Base-by-base conservation (phyloP, 352 stramenopile species). In the Pythium dissimile region DNA sequence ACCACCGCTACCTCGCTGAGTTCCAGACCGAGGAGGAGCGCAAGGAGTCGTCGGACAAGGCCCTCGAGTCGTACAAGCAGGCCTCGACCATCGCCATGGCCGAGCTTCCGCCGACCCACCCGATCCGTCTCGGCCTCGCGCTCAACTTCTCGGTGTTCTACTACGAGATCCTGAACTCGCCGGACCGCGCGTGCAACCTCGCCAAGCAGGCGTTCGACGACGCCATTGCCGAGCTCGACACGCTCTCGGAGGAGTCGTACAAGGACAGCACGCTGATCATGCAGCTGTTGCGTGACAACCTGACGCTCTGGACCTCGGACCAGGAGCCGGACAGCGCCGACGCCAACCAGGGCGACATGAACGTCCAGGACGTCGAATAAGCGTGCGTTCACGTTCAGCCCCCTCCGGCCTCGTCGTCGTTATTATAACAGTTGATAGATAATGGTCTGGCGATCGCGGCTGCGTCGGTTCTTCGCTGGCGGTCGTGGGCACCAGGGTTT, bases 61-160 rank as follows among this genome's bases (percentile, higher is more conserved):
- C 80, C 11, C 71, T 89, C 18, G 77, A 92, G 62, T 69, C 65
- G 48, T 92, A 92, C 80, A 86, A 88, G 75, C 75, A 86, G 69
- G 77, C 80, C 2, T 88, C 77, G 34, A 87, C 89, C 42, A 97
- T 98, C 64, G 96, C 96, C 46, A 97, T 97, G 62, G 91, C 93
- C 1, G 95, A 98, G 67, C 84, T 99, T 21, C 95, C 96, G 28
- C 97, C 97, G 30, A 99, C 97, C 51, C 97, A 99, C 80, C 97
- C 97, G 42, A 99, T 99, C 70, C 95, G 97, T 52, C 80, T 99
- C 18, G 97, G 97, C 42, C 82, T 99, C 44, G 97, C 97, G 18
- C 87, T 99, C 30, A 99, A 99, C 89, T 99, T 99, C 70, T 98
- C 89, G 52, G 92, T 98, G 18, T 99, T 99, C 76, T 99, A 99